Conservation (phyloP, 139 green algal species). For the Limnomonas spitsbergensis region DNA sequence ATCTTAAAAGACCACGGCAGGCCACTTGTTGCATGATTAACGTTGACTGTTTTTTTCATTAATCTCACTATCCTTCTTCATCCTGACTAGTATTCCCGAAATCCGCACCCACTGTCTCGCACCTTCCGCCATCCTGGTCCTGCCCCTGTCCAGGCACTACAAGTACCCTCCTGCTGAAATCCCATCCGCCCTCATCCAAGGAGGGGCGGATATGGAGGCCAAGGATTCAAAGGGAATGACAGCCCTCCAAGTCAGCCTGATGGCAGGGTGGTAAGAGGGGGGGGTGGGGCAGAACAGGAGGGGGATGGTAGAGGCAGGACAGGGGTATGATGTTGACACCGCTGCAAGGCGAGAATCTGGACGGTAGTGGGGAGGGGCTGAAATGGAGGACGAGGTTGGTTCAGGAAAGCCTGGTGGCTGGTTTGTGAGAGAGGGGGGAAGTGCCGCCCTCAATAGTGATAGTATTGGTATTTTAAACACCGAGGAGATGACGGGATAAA, state of each 20-base stretch:
- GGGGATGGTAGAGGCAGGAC: not conserved
- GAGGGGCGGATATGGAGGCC: constrained; percentile 41
- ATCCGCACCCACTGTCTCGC: no score
- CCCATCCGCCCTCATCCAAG: constrained; percentile 33
- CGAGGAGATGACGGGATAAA: no score
- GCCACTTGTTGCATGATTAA: no score
- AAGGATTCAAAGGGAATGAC: constrained; percentile 35
- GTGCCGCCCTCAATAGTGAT: no score
- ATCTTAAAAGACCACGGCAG: no score
- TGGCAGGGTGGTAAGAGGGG: not conserved
- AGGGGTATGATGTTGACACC: not conserved
- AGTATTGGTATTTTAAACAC: no score
- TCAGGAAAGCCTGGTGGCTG: no score
- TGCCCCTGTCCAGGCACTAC: constrained; percentile 27
- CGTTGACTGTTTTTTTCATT: no score
- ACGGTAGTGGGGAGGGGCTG: not conserved
- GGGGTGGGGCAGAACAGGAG: not conserved
- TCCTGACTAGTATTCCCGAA: no score
- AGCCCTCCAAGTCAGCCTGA: constrained; percentile 33
- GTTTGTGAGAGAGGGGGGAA: no score
- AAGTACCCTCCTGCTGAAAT: constrained; percentile 50
- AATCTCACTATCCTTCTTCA: no score
- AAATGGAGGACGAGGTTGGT: not conserved
- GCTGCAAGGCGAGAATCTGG: not conserved
- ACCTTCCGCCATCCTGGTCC: no score